A percentile compares a stretch with the other conserved stretches of the same genome.
phyloP scores from a whole-genome alignment of 306 rosid genomes.

The Pyrus communis region DNA sequence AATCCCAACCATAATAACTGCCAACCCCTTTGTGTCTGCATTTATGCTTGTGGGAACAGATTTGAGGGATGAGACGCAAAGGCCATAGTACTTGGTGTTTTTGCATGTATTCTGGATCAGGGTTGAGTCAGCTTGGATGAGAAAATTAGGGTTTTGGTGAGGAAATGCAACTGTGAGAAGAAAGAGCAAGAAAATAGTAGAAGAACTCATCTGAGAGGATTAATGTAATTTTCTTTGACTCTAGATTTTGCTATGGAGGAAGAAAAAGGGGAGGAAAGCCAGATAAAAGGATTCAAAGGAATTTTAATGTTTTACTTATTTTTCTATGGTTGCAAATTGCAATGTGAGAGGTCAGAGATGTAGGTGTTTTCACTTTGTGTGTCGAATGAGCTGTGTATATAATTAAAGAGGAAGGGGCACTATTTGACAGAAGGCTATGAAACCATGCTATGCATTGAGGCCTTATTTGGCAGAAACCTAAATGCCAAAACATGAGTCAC shows the following conservation, averaged over 20 bases:
- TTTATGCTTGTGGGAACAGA: conserved; percentile 51
- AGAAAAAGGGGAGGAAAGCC: background rate
- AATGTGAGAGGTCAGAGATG: background rate
- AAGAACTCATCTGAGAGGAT: conserved; percentile 22
- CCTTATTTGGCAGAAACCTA: conserved; percentile 19
- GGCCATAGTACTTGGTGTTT: conserved; percentile 58
- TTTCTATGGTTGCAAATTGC: conserved; percentile 5
- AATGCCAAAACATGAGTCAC: conserved; percentile 27
- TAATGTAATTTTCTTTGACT: background rate
- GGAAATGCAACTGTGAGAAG: conserved; percentile 24
- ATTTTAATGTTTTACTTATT: background rate
- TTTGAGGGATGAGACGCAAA: conserved; percentile 64
- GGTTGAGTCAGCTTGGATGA: conserved; percentile 40
- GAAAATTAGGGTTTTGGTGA: background rate
- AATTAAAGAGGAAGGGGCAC: background rate
- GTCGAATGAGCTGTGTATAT: conserved; percentile 20
- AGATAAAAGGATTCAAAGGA: no score
- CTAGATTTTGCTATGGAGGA: background rate
- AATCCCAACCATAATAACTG: conserved; percentile 48
- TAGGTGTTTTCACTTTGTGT: background rate
- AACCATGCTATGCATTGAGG: conserved; percentile 22
- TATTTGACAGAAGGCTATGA: conserved; percentile 21
- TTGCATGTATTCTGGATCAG: conserved; percentile 68
- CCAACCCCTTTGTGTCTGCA: conserved; percentile 69
- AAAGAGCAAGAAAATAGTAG: conserved; percentile 19